phyloP scores from a whole-genome alignment of 2,329 filamentous ascomycete species.

The Colletotrichum sp. region DNA sequence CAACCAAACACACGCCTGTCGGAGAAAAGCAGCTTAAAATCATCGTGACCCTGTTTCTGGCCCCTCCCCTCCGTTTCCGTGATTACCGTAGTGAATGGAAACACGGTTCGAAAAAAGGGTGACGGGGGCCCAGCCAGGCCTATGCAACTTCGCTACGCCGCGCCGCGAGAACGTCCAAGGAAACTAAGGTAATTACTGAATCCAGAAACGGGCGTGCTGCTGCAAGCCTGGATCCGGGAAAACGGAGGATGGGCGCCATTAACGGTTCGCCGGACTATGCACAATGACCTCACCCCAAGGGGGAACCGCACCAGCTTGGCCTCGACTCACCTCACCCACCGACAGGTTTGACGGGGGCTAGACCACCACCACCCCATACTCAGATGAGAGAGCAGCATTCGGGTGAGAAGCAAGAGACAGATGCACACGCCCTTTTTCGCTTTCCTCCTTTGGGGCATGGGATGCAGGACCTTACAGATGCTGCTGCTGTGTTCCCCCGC shows the following conservation, averaged over 20 bases:
- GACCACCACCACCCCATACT: neutral
- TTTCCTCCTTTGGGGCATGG: neutral
- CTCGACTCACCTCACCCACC: slow-evolving; percentile 12
- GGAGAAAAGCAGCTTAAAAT: neutral
- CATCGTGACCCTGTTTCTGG: neutral
- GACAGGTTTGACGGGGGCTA: neutral
- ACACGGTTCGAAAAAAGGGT: neutral
- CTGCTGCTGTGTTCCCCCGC: neutral
- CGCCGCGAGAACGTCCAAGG: neutral
- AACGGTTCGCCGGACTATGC: neutral
- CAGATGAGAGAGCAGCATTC: neutral
- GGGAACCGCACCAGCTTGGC: neutral
- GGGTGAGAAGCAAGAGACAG: neutral
- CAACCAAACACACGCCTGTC: slow-evolving; percentile 5
- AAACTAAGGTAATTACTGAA: neutral
- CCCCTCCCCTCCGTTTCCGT: neutral
- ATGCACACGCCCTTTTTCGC: neutral
- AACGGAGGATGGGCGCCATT: neutral
- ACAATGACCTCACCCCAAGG: slow-evolving; percentile 4
- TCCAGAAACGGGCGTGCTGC: neutral
- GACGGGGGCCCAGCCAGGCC: neutral
- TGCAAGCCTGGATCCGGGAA: neutral
- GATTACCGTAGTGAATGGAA: neutral
- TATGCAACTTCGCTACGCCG: neutral
- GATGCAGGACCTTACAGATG: neutral